Evolutionary conservation across 2,329 filamentous ascomycete genomes (phyloP), one percentile per base, ranked within the genome.

Genomic region (Macrophomina pseudophaseolina): DNA sequence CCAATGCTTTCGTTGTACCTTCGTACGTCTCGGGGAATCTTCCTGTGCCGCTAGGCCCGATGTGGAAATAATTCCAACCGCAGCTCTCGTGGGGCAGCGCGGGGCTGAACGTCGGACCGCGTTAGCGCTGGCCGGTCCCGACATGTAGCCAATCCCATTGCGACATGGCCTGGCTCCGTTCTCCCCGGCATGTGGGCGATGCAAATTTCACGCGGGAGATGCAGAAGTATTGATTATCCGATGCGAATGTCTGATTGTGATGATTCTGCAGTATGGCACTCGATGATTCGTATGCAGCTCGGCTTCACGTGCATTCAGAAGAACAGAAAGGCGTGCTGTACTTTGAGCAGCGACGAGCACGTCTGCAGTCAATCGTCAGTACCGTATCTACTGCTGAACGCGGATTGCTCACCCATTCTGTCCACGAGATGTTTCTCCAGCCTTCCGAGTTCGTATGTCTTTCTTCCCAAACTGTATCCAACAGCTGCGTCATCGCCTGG

Each of bases 251-350:
- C 23, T 23, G 23, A 23, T 23, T 23, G 23, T 23, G 23, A 23
- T 23, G 23, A 23, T 23, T 23, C 23, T 23, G 23, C 23, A 3
- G 23, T 23, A 23, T 23, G 23, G 23, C 23, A 23, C 23, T 23
- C 23, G 23, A 23, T 23, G 23, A 23, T 3, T 23, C 23, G 23
- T 23, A 23, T 23, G 23, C 38, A 40, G 38, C 38, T 9, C 14
- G 38, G 38, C 4, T 40, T 3, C 14, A 14, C 14, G 14, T 40
- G 8, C 7, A 5, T 48, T 69, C 38, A 70, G 44, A 69, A 69
- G 59, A 69, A 70, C 18, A 70, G 32, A 33, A 68, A 70, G 14
- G 69, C 69, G 32, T 70, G 69, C 44, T 70, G 69, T 6, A 68
- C 44, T 18, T 66, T 51, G 7, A 70, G 68, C 33, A 54, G n/a